These are phyloP conservation scores for Knoxia roxburghii DNA, from an alignment of 257 asterid genomes.

Conservation along the genomic window DNA sequence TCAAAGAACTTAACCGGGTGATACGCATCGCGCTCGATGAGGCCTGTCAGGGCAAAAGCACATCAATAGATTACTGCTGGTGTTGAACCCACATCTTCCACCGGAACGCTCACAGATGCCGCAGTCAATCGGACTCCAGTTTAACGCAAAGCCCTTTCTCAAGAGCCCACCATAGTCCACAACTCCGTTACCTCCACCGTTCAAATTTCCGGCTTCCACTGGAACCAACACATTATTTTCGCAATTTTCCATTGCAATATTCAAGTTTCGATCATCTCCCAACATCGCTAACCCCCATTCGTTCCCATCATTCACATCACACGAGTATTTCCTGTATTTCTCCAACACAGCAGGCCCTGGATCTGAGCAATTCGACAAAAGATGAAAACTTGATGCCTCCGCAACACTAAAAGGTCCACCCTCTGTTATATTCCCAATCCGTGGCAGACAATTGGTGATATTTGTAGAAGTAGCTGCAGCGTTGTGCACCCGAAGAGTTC, in stretches of 20 bases:
- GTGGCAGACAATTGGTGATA: constrained; percentile 22
- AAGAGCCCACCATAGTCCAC: constrained; percentile 20
- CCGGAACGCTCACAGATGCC: constrained; percentile 33
- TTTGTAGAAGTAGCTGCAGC: constrained; percentile 15
- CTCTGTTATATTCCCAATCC: constrained; percentile 27
- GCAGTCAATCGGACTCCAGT: constrained; percentile 47
- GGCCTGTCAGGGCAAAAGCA: constrained; percentile 58
- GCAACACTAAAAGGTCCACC: neutral
- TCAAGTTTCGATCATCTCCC: constrained; percentile 16
- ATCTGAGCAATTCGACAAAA: constrained; percentile 36
- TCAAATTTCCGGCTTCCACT: constrained; percentile 24
- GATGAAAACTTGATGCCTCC: constrained; percentile 11
- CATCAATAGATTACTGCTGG: constrained; percentile 11
- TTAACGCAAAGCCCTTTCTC: constrained; percentile 48
- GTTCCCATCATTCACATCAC: constrained; percentile 4
- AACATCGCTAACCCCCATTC: constrained; percentile 30
- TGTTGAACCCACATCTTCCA: constrained; percentile 50
- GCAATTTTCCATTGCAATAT: constrained; percentile 28
- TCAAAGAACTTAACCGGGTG: constrained; percentile 30
- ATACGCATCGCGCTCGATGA: constrained; percentile 40
- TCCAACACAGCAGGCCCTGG: neutral
- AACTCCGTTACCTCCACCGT: constrained; percentile 4
- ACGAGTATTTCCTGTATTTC: constrained; percentile 16
- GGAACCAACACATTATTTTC: constrained; percentile 33
- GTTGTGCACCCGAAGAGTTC: constrained; percentile 22